Conservation (phyloP, 306 rosid genomes). For the Castanea crenata region DNA sequence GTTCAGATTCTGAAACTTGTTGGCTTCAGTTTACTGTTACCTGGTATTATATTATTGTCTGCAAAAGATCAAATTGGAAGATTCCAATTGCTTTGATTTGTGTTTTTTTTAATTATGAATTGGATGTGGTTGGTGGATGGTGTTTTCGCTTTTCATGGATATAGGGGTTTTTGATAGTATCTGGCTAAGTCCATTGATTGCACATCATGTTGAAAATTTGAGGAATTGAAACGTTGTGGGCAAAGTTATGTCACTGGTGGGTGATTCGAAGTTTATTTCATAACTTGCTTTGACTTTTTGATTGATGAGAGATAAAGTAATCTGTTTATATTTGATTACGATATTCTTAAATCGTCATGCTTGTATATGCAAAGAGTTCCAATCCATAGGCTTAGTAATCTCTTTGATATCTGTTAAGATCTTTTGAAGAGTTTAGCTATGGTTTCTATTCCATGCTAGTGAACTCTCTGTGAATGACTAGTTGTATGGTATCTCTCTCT, state of each 20-base stretch:
- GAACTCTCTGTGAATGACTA: not conserved
- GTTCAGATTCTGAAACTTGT: conserved; percentile 33
- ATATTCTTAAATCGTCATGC: not conserved
- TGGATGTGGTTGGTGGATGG: conserved; percentile 28
- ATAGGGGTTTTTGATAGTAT: conserved; percentile 17
- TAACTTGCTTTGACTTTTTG: conserved; percentile 11
- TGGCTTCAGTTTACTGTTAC: conserved; percentile 16
- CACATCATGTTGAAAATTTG: conserved; percentile 21
- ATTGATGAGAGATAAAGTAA: not conserved
- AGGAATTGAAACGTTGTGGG: conserved; percentile 10
- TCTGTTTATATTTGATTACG: conserved; percentile 1
- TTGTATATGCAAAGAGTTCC: not conserved
- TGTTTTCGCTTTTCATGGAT: not conserved
- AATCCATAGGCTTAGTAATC: not conserved
- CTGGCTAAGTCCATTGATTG: conserved; percentile 20
- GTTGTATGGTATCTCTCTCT: not conserved
- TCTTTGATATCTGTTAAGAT: not conserved
- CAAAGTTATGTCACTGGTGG: conserved; percentile 15
- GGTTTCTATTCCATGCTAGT: conserved; percentile 13
- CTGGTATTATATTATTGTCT: not conserved
- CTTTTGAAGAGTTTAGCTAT: not conserved
- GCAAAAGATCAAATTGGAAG: conserved; percentile 8
- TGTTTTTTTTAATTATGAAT: conserved; percentile 25
- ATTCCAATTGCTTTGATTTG: conserved; percentile 23
- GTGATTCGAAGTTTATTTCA: conserved; percentile 16